These are phyloP conservation scores for Pseudogymnoascus sp. DNA, from an alignment of 2,329 filamentous ascomycete species.

Conservation along the genomic window DNA sequence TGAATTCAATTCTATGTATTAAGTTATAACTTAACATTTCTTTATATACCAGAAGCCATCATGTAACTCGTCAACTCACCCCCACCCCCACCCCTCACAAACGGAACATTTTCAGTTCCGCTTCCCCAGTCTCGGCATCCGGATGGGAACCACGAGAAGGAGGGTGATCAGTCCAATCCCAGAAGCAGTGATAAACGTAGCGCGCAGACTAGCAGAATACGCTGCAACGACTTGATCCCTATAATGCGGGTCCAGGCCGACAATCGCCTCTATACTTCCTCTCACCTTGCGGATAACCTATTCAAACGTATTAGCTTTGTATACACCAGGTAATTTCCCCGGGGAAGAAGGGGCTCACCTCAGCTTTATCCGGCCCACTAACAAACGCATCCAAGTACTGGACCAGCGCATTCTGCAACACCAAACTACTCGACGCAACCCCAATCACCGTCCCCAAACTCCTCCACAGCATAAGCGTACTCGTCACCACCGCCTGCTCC, in stretches of 20 bases:
- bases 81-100: background rate
- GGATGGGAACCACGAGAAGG: constrained; percentile 43
- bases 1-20: background rate
- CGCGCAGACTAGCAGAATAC: constrained; percentile 44
- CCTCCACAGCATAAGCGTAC: constrained; percentile 64
- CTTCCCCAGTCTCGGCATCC: constrained; percentile 45
- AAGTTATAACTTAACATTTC: background rate
- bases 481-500: constrained; percentile 63
- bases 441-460: constrained; percentile 66
- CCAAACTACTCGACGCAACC: constrained; percentile 62
- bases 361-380: constrained; percentile 48
- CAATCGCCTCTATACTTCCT: constrained; percentile 48
- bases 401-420: constrained; percentile 64
- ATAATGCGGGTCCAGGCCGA: constrained; percentile 37
- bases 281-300: constrained; percentile 45
- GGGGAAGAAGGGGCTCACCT: constrained; percentile 21
- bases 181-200: constrained; percentile 37
- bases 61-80: background rate
- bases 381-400: constrained; percentile 53
- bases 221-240: constrained; percentile 48
- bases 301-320: background rate
- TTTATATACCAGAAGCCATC: background rate
- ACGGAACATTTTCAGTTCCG: constrained; percentile 29
- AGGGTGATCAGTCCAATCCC: constrained; percentile 43
- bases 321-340: background rate